Conservation (phyloP, 441 rosid genomes). For the Syzygium syzygioides region DNA sequence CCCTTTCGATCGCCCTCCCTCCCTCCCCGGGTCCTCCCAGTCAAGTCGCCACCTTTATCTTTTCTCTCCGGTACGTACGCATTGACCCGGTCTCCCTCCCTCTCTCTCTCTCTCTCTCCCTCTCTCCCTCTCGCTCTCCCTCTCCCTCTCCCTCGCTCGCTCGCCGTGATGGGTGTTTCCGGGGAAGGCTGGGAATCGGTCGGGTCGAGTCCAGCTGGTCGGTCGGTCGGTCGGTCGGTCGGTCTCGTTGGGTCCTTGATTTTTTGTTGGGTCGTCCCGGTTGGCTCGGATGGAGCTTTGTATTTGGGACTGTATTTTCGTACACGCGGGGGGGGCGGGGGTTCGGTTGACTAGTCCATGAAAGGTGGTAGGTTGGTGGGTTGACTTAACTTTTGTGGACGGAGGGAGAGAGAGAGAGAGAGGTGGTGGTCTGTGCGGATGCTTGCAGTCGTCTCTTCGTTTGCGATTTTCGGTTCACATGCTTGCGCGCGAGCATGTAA, state of each 20-base stretch:
- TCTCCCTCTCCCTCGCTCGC: neutral
- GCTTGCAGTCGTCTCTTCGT: constrained; percentile 4
- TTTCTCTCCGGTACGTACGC: neutral
- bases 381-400: constrained; percentile 44
- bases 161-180: neutral
- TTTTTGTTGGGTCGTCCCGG: neutral
- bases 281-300: constrained; percentile 10
- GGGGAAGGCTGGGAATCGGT: constrained; percentile 9
- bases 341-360: constrained; percentile 25
- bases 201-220: constrained; percentile 21
- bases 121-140: neutral
- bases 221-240: constrained; percentile 13
- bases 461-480: constrained; percentile 11
- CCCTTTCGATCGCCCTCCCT: neutral
- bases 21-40: neutral
- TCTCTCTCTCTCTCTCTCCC: neutral
- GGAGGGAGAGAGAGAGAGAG: neutral
- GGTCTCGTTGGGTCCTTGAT: constrained; percentile 26
- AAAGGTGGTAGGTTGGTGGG: constrained; percentile 79
- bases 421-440: constrained; percentile 1
- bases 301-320: constrained; percentile 4
- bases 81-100: neutral
- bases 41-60: constrained; percentile 15
- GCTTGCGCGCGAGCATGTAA: neutral
- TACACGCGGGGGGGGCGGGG: neutral